Evolutionary conservation across 169 alveolate genomes (phyloP).

Genomic region (Amoebophrya sp.): DNA sequence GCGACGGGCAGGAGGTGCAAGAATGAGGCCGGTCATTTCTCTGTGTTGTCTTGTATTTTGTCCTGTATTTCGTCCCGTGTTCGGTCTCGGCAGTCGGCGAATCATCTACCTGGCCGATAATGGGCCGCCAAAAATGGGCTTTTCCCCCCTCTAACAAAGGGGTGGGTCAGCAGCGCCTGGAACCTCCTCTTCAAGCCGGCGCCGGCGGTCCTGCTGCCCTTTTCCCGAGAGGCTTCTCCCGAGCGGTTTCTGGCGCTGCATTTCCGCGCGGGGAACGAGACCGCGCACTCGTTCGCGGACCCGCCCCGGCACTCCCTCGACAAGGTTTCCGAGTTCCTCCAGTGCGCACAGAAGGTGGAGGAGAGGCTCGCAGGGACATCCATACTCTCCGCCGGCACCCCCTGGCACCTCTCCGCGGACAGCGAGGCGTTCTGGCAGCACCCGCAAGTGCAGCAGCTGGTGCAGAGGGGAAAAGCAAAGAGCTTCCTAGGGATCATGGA

Average conservation of each 20-base stretch:
- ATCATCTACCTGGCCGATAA: no score
- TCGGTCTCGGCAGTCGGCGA: no score
- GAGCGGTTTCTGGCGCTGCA: not conserved
- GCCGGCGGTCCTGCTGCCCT: not conserved
- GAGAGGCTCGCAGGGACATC: not conserved
- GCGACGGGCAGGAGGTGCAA: no score
- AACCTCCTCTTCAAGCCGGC: not conserved
- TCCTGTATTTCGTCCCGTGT: no score
- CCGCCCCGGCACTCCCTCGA: not conserved
- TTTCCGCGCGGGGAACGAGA: not conserved
- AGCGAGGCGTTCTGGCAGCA: not conserved
- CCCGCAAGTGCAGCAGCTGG: not conserved
- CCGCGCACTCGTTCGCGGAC: not conserved
- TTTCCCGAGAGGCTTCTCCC: not conserved
- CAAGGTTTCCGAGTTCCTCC: not conserved
- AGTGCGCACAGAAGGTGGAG: not conserved
- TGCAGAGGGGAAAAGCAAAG: not conserved
- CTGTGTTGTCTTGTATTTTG: no score
- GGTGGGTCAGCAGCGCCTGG: not conserved
- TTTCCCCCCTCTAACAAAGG: not conserved
- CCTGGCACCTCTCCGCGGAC: not conserved
- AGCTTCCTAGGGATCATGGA: not conserved
- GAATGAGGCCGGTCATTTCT: no score
- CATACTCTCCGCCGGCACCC: not conserved
- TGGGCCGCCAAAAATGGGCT: no score